Base-by-base conservation (phyloP, 83 land plant genomes). In the Diphasiastrum complanatum region DNA sequence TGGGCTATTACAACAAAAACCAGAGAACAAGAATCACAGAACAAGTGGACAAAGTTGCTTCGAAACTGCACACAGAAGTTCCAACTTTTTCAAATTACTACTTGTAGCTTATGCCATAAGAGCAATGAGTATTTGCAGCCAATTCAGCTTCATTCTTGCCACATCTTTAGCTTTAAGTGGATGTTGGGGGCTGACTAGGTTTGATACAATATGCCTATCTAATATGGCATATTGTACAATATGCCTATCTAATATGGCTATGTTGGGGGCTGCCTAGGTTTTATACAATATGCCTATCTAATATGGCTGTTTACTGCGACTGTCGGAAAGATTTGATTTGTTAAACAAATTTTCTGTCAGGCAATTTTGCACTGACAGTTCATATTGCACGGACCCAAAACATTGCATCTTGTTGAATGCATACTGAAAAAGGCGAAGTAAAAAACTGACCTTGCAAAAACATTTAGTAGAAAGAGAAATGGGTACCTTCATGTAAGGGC, bases 401-500 rank as follows among this genome's bases (percentile, higher is more conserved):
- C n/a, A n/a, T n/a, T n/a, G n/a, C n/a, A n/a, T n/a, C 11, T 63
- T 11, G n/a, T 0, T 18, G 27, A 6, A 27, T 12, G 26, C 26
- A 63, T 25, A 22, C 3, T n/a, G n/a, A n/a, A n/a, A n/a, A 0
- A 19, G 27, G 12, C 20, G 11, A 2, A 34, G 11, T 0, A 20
- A 58, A 12, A 0, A 5, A 26, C 5, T 26, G 51, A 24, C 43
- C 8, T 14, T 11, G 2, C n/a, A 61, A 58, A 28, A 40, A 10
- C 73, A 36, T 2, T n/a, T n/a, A n/a, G n/a, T n/a, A n/a, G n/a
- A 14, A 20, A 20, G 20, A 49, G 8, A 49, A 26, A 11, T 23
- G 33, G 10, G 4, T 54, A 89, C 98, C 96, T 95, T 95, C 99
- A 95, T 95, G 56, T 95, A 95, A 43, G 91, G 96, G 60, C 99